Evolutionary conservation across 176 grass and related monocot genomes (phyloP), one percentile per base, ranked within the genome.

Genomic region (Oropetium thomaeum): DNA sequence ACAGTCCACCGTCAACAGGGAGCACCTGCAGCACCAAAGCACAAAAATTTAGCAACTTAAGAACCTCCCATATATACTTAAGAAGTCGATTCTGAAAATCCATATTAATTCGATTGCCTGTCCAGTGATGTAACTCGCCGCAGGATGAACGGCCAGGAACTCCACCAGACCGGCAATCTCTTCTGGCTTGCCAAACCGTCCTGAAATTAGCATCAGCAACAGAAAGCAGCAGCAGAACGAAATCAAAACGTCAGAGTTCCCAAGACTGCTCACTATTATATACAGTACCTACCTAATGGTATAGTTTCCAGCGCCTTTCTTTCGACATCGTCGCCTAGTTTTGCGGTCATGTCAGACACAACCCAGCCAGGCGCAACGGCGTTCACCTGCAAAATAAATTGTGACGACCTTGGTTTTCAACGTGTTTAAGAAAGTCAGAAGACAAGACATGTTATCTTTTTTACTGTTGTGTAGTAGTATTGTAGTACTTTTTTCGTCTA

Each of bases 291-390:
- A 92, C 95, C 89, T 77, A 98, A 73, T 34, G 89, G 95, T 67
- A 98, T 97, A 2, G 78, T 93, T 61, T 89, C 66, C 25, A 98
- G 49, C 5, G 89, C 89, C 62, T 94, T 93, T 17, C 79, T 77
- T 38, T 98, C 95, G 2, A 98, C n/a, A 15, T 87, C 91, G 15
- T 91, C 88, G 7, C 88, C 83, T 38, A 98, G 76, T 61, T 86
- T 89, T 0, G 84, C 65, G 2, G 95, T 98, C 95, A 98, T 94
- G 82, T 93, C 88, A 5, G 95, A 98, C 16, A 89, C 86, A 28
- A 98, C 90, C 85, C 92, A 98, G 22, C 95, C 91, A 2, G 88
- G 91, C 19, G 95, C 84, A 26, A 94, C 84, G 17, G 88, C 95
- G 55, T 98, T 98, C 68, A 98, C 91, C 88, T 98, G 48, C 19